Conservation (phyloP, 352 stramenopile genomes). For the Phytopythium montanum region DNA sequence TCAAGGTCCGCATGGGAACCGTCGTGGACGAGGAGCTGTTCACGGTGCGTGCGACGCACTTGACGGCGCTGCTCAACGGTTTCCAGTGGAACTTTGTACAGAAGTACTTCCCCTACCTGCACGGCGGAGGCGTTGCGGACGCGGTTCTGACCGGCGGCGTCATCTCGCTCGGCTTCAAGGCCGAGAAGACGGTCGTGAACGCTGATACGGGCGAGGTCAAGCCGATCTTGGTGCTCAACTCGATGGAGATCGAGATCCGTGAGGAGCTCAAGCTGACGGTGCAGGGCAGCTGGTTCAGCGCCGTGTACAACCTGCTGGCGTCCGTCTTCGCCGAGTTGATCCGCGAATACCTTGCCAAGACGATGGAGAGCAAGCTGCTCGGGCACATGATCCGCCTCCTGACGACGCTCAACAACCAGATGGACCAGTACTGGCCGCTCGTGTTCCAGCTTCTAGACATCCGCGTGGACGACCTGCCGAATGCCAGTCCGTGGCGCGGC, state of each 20-base stretch:
- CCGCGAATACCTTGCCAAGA: slow-evolving; percentile 81
- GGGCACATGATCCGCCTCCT: slow-evolving; percentile 82
- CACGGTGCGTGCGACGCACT: slow-evolving; percentile 66
- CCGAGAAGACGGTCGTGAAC: slow-evolving; percentile 63
- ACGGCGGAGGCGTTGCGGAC: slow-evolving; percentile 70
- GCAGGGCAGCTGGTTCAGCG: slow-evolving; percentile 84
- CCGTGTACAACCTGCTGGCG: slow-evolving; percentile 80
- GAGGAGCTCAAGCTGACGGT: slow-evolving; percentile 80
- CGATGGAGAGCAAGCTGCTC: slow-evolving; percentile 79
- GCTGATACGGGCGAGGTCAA: slow-evolving; percentile 57
- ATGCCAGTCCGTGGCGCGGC: slow-evolving; percentile 73
- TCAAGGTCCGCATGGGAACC: slow-evolving; percentile 80
- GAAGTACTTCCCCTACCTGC: slow-evolving; percentile 85
- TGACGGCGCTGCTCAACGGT: slow-evolving; percentile 75
- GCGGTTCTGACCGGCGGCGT: slow-evolving; percentile 64
- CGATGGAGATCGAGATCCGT: slow-evolving; percentile 81
- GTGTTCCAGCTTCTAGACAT: slow-evolving; percentile 82
- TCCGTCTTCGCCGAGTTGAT: slow-evolving; percentile 75
- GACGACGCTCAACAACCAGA: slow-evolving; percentile 77
- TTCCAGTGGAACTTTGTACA: slow-evolving; percentile 87
- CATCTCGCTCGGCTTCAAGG: slow-evolving; percentile 81
- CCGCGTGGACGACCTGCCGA: slow-evolving; percentile 68
- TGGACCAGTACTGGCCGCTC: slow-evolving; percentile 84
- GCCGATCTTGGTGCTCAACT: slow-evolving; percentile 73
- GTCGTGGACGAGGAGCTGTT: slow-evolving; percentile 79